These are phyloP conservation scores for Poteriospumella lacustris DNA, from an alignment of 108 stramenopile genomes.

Conservation along the genomic window DNA sequence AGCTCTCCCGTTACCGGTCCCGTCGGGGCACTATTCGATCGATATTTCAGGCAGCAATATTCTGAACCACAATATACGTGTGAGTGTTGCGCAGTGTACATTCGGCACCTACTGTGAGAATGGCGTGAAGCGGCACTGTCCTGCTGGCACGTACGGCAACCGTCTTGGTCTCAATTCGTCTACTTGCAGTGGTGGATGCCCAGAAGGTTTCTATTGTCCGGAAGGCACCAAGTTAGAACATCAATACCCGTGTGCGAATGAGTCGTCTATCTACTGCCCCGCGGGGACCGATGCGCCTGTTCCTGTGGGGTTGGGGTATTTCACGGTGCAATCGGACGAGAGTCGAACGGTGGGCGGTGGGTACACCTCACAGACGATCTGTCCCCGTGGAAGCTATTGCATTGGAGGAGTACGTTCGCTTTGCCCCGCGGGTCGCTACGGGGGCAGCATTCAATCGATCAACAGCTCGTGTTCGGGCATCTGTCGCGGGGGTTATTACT, in stretches of 20 bases:
- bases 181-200: neutral
- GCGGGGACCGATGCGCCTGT: neutral
- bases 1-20: constrained; percentile 34
- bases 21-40: constrained; percentile 40
- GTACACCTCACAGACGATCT: neutral
- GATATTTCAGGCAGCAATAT: neutral
- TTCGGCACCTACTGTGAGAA: neutral
- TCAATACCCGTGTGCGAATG: neutral
- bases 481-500: constrained; percentile 8
- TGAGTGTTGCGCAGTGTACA: neutral
- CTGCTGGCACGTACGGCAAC: neutral
- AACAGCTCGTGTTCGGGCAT: neutral
- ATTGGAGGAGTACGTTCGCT: neutral
- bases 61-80: too few relatives aligned
- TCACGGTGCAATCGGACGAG: neutral
- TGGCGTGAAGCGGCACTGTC: neutral
- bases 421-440: constrained; percentile 20
- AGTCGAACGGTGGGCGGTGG: neutral
- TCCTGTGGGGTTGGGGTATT: neutral
- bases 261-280: neutral
- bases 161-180: neutral
- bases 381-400: neutral
- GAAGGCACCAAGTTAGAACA: neutral
- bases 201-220: constrained; percentile 13
- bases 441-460: neutral